Conservation (phyloP, 2,329 filamentous ascomycete genomes). For the Ophiosphaerella narmari region DNA sequence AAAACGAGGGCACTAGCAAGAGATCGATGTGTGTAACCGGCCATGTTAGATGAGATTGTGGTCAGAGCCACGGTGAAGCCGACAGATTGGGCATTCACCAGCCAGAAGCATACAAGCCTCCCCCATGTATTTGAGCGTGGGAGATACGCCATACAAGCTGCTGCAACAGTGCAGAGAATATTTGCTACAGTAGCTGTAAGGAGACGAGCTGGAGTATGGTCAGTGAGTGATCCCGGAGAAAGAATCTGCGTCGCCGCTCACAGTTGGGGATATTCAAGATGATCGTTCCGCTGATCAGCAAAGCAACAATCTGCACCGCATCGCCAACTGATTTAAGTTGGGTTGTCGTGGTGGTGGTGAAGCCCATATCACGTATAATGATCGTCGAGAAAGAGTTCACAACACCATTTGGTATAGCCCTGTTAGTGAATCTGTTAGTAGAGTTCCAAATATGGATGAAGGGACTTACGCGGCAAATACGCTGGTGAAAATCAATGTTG, state of each 20-base stretch:
- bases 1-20: constrained; percentile 45
- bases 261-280: constrained; percentile 43
- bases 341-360: constrained; percentile 29
- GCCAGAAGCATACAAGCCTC: constrained; percentile 45
- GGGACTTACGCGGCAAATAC: constrained; percentile 20
- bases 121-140: constrained; percentile 43
- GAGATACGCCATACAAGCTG: constrained; percentile 43
- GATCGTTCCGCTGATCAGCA: constrained; percentile 29
- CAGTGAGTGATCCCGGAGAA: background rate
- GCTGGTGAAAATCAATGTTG: constrained; percentile 36
- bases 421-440: constrained; percentile 12
- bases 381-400: constrained; percentile 31
- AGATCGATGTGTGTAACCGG: constrained; percentile 44
- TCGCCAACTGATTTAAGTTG: constrained; percentile 26
- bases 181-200: constrained; percentile 24
- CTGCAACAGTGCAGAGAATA: constrained; percentile 42
- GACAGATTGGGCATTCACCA: constrained; percentile 46
- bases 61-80: constrained; percentile 45
- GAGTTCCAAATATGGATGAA: background rate
- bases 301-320: constrained; percentile 10
- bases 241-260: background rate
- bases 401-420: constrained; percentile 44
- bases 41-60: constrained; percentile 46
- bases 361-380: constrained; percentile 40
- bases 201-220: background rate